These are phyloP conservation scores for Suillus bovinus DNA, from an alignment of 768 basidiomycete species.

Conservation along the genomic window DNA sequence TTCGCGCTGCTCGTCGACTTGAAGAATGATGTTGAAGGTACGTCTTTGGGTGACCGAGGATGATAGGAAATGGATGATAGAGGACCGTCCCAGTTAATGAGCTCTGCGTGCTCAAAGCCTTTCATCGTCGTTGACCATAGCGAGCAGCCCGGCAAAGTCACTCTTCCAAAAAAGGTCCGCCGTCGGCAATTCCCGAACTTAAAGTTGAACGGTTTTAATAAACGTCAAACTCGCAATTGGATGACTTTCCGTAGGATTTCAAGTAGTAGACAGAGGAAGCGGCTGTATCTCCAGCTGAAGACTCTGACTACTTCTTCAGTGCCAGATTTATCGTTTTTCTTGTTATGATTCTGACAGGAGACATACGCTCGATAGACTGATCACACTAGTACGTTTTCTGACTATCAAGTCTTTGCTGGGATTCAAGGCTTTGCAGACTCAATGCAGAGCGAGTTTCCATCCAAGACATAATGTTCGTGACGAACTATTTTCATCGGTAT, in stretches of 20 bases:
- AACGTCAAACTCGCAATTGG: no score
- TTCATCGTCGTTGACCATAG: background rate
- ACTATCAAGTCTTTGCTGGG: background rate
- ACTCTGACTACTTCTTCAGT: no score
- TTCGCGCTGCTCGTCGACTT: background rate
- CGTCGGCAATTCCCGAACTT: constrained; percentile 1
- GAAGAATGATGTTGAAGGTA: background rate
- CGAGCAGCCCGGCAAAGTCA: constrained; percentile 1
- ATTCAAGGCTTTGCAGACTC: no score
- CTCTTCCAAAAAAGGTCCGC: background rate
- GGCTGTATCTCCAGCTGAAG: no score
- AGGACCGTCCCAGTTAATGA: background rate
- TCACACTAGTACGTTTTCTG: background rate
- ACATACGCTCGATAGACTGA: background rate
- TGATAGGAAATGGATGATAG: background rate
- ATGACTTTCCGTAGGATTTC: no score
- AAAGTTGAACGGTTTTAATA: no score
- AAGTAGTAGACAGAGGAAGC: no score
- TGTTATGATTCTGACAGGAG: no score
- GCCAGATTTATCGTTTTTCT: no score
- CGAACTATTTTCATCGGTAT: background rate
- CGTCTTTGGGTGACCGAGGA: background rate
- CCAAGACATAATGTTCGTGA: background rate
- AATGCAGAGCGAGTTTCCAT: background rate
- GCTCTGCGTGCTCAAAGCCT: background rate